These are phyloP conservation scores for Dactylella cylindrospora DNA, from an alignment of 2,329 filamentous ascomycete species.

Conservation along the genomic window DNA sequence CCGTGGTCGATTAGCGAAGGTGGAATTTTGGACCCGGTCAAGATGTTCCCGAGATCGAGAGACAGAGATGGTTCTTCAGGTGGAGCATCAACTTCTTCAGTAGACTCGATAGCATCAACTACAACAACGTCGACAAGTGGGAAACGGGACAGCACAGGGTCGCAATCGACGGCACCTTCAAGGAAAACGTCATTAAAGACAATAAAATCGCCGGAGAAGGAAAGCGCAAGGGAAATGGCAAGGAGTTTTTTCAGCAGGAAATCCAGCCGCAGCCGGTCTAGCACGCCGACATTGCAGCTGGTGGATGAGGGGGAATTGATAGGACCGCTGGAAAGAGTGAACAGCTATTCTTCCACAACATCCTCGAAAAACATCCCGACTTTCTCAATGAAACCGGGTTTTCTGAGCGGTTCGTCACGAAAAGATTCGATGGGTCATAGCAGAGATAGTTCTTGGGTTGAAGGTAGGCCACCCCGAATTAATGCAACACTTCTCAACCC, in stretches of 20 bases:
- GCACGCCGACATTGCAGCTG: slow-evolving; percentile 35
- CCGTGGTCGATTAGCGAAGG: slow-evolving; percentile 42
- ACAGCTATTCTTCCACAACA: slow-evolving; percentile 33
- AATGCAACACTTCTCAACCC: slow-evolving; percentile 25
- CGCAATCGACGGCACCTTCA: slow-evolving; percentile 39
- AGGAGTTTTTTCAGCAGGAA: slow-evolving; percentile 42
- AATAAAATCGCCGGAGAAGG: slow-evolving; percentile 33
- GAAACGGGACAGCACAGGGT: slow-evolving; percentile 41
- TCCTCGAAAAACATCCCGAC: slow-evolving; percentile 35
- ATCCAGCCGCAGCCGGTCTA: slow-evolving; percentile 42
- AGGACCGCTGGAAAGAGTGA: slow-evolving; percentile 29
- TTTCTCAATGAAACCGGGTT: slow-evolving; percentile 42
- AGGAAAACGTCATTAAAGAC: slow-evolving; percentile 35
- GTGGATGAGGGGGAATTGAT: slow-evolving; percentile 22
- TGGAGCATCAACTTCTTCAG: slow-evolving; percentile 41
- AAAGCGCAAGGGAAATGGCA: slow-evolving; percentile 38
- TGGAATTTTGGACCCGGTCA: slow-evolving; percentile 35
- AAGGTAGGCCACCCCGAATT: slow-evolving; percentile 38
- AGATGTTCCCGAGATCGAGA: slow-evolving; percentile 35
- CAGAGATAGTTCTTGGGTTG: slow-evolving; percentile 42
- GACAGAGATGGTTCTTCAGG: slow-evolving; percentile 43
- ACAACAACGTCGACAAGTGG: slow-evolving; percentile 28
- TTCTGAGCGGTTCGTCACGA: slow-evolving; percentile 33
- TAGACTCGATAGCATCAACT: slow-evolving; percentile 38
- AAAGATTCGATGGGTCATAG: slow-evolving; percentile 30